Evolutionary conservation across 2,329 filamentous ascomycete genomes (phyloP).

Genomic region (Nannizziopsis barbatae): DNA sequence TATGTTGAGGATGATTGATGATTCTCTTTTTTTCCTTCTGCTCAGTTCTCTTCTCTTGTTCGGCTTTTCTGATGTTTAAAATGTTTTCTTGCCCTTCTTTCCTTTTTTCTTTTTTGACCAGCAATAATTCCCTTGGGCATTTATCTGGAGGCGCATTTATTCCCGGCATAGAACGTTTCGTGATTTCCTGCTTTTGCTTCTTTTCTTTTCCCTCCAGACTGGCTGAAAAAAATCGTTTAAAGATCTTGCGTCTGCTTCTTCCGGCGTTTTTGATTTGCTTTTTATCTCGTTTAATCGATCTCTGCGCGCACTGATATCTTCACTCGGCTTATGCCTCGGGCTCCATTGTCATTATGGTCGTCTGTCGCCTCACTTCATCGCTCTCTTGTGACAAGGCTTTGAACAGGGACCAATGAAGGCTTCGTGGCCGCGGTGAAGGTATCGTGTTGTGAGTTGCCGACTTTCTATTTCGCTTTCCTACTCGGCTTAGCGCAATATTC

Average conservation of each 20-base stretch:
- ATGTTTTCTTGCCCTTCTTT: slow-evolving; percentile 5
- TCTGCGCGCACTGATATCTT: background rate
- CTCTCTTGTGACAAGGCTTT: background rate
- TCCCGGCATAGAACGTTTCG: slow-evolving; percentile 14
- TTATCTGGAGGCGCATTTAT: slow-evolving; percentile 18
- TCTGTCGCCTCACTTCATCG: background rate
- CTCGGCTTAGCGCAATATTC: background rate
- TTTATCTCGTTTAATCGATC: slow-evolving; percentile 7
- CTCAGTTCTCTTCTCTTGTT: slow-evolving; percentile 15
- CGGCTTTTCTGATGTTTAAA: background rate
- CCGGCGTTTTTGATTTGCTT: background rate
- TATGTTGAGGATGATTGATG: slow-evolving; percentile 20
- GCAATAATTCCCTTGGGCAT: slow-evolving; percentile 14
- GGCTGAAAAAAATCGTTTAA: background rate
- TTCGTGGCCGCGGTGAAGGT: background rate
- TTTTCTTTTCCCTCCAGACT: background rate
- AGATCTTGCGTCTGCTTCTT: no score
- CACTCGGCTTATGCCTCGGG: background rate
- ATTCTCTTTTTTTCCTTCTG: slow-evolving; percentile 14
- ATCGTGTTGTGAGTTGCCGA: background rate
- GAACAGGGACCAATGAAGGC: background rate
- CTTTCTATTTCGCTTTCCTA: background rate
- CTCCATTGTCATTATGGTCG: background rate
- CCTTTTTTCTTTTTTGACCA: slow-evolving; percentile 10
- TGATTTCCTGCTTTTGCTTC: background rate